phyloP scores from a whole-genome alignment of 257 asterid species.

The Solanum bukasovii region DNA sequence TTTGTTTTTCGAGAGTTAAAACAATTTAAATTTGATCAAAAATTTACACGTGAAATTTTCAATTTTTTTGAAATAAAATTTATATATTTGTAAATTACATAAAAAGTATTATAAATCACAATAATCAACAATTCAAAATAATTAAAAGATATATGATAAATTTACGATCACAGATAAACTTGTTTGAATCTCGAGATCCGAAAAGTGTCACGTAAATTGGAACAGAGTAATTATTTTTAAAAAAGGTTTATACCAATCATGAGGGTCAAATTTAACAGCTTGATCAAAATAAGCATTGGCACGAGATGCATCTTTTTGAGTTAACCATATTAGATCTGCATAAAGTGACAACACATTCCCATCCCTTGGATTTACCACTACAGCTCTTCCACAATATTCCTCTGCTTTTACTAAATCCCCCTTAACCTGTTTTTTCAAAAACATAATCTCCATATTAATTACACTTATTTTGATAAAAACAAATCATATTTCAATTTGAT shows the following conservation, averaged over 20 bases:
- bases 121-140: no score
- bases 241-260: conserved; percentile 41
- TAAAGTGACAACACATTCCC: conserved; percentile 68
- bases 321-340: conserved; percentile 82
- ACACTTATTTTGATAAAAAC: background rate
- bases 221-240: no score
- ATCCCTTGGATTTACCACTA: conserved; percentile 55
- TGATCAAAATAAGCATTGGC: conserved; percentile 69
- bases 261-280: conserved; percentile 70
- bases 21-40: accelerated
- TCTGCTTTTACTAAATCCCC: conserved; percentile 69
- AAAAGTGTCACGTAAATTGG: no score
- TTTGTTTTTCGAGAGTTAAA: no score
- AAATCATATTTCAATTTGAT: background rate
- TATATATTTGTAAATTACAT: no score
- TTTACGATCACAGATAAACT: no score
- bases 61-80: no score
- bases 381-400: conserved; percentile 78
- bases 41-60: no score
- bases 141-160: no score
- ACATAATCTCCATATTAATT: background rate
- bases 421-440: conserved; percentile 31
- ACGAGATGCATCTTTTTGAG: conserved; percentile 52
- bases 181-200: accelerated
- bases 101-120: no score